phyloP scores from a whole-genome alignment of 495 filamentous ascomycete genomes.

The Aspergillus mulundensis region DNA sequence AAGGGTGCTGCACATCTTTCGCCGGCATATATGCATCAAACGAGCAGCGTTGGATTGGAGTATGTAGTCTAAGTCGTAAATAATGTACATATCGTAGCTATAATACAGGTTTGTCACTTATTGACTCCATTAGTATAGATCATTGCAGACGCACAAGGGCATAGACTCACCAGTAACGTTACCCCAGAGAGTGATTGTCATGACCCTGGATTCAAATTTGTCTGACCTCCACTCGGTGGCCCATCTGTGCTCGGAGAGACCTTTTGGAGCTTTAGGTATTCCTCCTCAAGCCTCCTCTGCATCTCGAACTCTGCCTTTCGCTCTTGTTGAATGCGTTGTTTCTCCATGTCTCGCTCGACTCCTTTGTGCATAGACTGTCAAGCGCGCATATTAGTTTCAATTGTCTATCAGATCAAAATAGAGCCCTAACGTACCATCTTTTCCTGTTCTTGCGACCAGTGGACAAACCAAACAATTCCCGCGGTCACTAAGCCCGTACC shows the following conservation, averaged over 20 bases:
- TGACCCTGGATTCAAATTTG: conserved; percentile 21
- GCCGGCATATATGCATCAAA: neutral
- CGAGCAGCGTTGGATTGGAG: neutral
- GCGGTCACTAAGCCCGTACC: conserved; percentile 71
- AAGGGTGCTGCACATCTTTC: neutral
- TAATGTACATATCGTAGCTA: conserved; percentile 22
- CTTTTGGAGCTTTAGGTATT: conserved; percentile 83
- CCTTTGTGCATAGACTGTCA: conserved; percentile 77
- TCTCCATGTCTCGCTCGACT: conserved; percentile 91
- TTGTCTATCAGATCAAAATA: neutral
- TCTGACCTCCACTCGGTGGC: conserved; percentile 17
- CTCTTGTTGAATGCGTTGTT: conserved; percentile 82
- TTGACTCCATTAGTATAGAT: neutral
- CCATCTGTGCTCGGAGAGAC: conserved; percentile 42
- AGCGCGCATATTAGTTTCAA: conserved; percentile 7
- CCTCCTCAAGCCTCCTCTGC: conserved; percentile 78
- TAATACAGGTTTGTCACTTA: conserved; percentile 11
- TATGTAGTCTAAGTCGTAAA: conserved; percentile 5
- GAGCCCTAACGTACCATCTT: conserved; percentile 60
- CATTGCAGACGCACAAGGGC: neutral
- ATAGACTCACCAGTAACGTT: conserved; percentile 6
- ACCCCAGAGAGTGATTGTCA: conserved; percentile 2
- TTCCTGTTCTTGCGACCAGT: conserved; percentile 81
- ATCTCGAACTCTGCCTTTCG: conserved; percentile 90
- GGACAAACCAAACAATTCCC: conserved; percentile 78